phyloP scores from a whole-genome alignment of 208 protist species.

The Trypanosomatidae sp. region DNA sequence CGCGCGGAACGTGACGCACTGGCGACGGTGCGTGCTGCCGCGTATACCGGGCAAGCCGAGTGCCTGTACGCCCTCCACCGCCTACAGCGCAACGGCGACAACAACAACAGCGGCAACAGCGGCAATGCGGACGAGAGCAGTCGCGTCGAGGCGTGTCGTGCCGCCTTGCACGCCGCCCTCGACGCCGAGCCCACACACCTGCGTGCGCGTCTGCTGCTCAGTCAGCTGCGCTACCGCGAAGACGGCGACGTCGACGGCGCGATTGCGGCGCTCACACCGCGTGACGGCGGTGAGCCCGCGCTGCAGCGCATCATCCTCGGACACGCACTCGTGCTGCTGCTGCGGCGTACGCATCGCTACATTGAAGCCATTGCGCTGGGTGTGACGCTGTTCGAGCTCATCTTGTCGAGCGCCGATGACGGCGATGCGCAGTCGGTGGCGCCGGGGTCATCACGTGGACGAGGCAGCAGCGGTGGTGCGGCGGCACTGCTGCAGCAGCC shows the following conservation, averaged over 20 bases:
- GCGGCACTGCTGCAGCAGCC: constrained; percentile 41
- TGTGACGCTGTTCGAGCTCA: constrained; percentile 70
- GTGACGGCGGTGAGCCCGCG: constrained; percentile 31
- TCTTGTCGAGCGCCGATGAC: constrained; percentile 67
- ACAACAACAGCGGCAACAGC: no score
- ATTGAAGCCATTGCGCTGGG: constrained; percentile 69
- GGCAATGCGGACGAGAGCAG: no score
- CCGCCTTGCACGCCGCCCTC: constrained; percentile 30
- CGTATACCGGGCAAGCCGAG: constrained; percentile 45
- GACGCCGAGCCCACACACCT: constrained; percentile 48
- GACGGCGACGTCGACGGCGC: constrained; percentile 27
- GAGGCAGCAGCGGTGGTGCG: constrained; percentile 9
- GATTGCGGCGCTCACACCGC: constrained; percentile 43
- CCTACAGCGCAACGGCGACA: no score
- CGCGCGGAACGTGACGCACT: no score
- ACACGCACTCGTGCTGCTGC: constrained; percentile 52
- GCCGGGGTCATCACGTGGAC: constrained; percentile 21
- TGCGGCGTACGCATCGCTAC: constrained; percentile 40
- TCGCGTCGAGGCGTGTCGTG: no score
- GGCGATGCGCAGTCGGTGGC: constrained; percentile 73
- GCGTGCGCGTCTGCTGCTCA: constrained; percentile 58
- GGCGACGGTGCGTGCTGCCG: constrained; percentile 44
- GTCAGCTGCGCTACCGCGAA: constrained; percentile 53
- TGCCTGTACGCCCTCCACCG: constrained; percentile 27
- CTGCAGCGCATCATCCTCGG: constrained; percentile 77